Evolutionary conservation across 495 filamentous ascomycete species (phyloP), one percentile per base, ranked within the genome.

Genomic region (Hypomontagnella submonticulosa): DNA sequence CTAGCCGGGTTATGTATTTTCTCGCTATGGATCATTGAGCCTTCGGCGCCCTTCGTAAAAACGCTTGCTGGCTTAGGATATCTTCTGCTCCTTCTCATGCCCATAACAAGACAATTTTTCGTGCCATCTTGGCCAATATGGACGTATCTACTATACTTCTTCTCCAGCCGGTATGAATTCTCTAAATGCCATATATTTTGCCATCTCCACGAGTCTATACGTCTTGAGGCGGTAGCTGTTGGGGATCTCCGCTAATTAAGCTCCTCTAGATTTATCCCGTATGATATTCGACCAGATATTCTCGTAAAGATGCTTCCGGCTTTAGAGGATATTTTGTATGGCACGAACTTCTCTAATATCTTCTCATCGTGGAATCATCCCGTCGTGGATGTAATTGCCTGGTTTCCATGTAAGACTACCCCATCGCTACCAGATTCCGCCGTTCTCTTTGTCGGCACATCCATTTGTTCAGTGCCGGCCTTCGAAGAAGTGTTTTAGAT

Each of bases 241-340:
- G 13, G 3, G 40, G 23, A n/a, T 37, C 49, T 47, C 61, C 27
- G 19, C 55, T 60, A 27, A 64, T 60, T 12, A 11, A 3, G 12
- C 5, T 8, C 12, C 19, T 33, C 8, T 11, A 93, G 90, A 62
- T 97, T 96, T 77, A 89, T 97, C 64, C 90, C 92, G 8, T 83
- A 85, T 57, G 90, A 92, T 69, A 93, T 90, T 77, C 85, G 94
- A 38, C 92, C 92, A 44, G 89, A 90, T 41, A 97, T 98, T 67
- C 97, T 92, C 90, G 94, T 97, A 57, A 90, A 92, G 59, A 91
- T 98, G 16, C 83, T 98, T 10, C 94, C 94, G 3, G 90, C 94
- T n/a, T 84, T 98, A 62, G 94, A 98, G 75, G 97, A 98, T 76
- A 95, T 98, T 54, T 81, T 98, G 48, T 98, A 98, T 73, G 94